Evolutionary conservation across 2,329 filamentous ascomycete genomes (phyloP).

Genomic region (Coniella lustricola): DNA sequence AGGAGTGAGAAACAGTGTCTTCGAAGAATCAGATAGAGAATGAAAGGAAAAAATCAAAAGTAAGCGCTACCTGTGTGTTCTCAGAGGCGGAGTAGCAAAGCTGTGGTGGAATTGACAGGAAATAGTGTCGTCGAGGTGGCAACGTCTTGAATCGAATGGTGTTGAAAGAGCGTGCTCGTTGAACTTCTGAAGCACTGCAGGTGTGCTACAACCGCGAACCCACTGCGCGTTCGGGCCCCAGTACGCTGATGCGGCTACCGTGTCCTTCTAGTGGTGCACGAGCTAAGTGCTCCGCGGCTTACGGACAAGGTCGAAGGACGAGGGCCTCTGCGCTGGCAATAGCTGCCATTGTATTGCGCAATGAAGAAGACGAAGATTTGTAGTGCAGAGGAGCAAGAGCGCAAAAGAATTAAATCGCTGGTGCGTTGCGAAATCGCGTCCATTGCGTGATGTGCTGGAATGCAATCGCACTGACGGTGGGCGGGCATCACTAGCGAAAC

Average conservation of each 20-base stretch:
- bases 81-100: too few relatives aligned
- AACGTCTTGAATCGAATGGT: too few relatives aligned
- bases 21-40: not conserved
- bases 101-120: too few relatives aligned
- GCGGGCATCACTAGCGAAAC: too few relatives aligned
- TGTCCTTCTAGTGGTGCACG: slow-evolving; percentile 8
- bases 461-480: too few relatives aligned
- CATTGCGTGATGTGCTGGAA: too few relatives aligned
- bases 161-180: too few relatives aligned
- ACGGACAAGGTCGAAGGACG: not conserved
- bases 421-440: not conserved
- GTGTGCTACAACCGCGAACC: not conserved
- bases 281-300: not conserved
- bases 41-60: too few relatives aligned
- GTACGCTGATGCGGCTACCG: slow-evolving; percentile 14
- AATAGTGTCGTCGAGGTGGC: too few relatives aligned
- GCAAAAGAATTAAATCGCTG: not conserved
- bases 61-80: too few relatives aligned
- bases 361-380: not conserved
- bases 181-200: not conserved
- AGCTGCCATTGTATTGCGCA: not conserved
- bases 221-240: slow-evolving; percentile 4
- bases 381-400: not conserved
- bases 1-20: not conserved
- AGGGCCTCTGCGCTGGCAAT: not conserved